These are phyloP conservation scores for Cajanus cajan DNA, from an alignment of 306 rosid species.

Conservation along the genomic window DNA sequence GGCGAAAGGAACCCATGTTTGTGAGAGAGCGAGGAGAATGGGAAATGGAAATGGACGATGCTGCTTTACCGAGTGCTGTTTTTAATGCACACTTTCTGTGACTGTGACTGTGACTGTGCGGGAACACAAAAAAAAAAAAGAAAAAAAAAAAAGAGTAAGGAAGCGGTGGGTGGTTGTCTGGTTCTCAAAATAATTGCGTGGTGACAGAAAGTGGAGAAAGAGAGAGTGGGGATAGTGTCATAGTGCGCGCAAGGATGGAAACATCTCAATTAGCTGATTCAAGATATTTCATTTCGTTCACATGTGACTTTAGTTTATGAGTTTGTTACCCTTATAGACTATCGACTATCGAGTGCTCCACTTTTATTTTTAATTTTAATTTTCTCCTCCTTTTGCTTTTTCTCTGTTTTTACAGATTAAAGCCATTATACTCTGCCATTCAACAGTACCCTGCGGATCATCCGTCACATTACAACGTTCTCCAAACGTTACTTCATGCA, in stretches of 20 bases:
- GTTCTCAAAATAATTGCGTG: slow-evolving; percentile 46
- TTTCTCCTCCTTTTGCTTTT: neutral
- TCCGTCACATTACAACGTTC: slow-evolving; percentile 15
- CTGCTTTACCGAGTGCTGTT: neutral
- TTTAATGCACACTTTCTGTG: neutral
- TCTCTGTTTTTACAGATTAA: neutral
- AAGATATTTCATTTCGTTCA: slow-evolving; percentile 23
- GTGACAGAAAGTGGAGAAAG: slow-evolving; percentile 43
- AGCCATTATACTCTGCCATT: neutral
- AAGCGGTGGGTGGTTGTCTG: slow-evolving; percentile 56
- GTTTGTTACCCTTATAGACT: neutral
- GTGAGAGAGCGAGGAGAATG: neutral
- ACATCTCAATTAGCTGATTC: neutral
- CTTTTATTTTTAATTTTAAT: neutral
- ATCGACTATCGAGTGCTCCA: neutral
- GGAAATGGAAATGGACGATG: neutral
- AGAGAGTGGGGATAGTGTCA: neutral
- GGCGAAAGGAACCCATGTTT: slow-evolving; percentile 22
- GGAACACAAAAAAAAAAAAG: too few species aligned
- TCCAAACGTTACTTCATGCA: slow-evolving; percentile 14
- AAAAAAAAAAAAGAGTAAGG: neutral
- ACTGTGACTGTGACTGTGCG: too few species aligned
- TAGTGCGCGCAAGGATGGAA: neutral
- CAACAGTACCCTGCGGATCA: neutral
- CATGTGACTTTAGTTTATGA: slow-evolving; percentile 25